Conservation (phyloP, 73 alveolate species). For the Durusdinium trenchii region DNA sequence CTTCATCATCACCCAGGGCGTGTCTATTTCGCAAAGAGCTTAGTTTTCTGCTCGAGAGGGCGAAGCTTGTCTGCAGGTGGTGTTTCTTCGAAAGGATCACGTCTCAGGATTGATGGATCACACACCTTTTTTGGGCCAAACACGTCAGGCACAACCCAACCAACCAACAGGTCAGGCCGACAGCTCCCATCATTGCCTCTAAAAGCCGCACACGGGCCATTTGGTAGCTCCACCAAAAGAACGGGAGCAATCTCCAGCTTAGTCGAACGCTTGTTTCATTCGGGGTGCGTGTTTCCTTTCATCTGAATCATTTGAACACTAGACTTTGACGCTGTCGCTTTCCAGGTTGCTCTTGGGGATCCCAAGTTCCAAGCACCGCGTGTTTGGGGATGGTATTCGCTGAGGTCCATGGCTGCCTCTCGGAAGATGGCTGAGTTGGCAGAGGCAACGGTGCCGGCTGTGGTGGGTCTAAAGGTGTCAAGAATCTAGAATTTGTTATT, state of each 20-base stretch:
- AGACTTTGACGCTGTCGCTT: not conserved
- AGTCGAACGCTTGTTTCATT: not conserved
- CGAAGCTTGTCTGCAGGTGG: not conserved
- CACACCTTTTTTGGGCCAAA: not conserved
- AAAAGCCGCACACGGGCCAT: no score
- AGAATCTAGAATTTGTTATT: not conserved
- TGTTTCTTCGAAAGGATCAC: not conserved
- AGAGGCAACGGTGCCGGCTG: not conserved
- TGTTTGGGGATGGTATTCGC: not conserved
- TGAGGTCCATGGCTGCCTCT: constrained; percentile 75
- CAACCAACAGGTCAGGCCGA: no score
- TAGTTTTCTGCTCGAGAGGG: no score
- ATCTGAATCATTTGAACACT: no score
- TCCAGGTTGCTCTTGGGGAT: no score
- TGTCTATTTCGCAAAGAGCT: constrained; percentile 14
- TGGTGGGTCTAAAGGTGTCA: not conserved
- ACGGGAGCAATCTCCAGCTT: not conserved
- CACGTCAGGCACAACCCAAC: no score
- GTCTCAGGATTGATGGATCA: not conserved
- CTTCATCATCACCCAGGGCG: constrained; percentile 72
- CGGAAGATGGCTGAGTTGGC: constrained; percentile 79
- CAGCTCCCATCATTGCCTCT: no score
- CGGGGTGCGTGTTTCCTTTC: no score
- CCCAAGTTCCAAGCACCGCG: not conserved
- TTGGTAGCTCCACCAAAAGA: no score